Percentiles rank a stretch among this genome's conserved stretches.
Conservation (phyloP, 192 early-diverging fungal genomes). For the Bifiguratus adelaidae region DNA sequence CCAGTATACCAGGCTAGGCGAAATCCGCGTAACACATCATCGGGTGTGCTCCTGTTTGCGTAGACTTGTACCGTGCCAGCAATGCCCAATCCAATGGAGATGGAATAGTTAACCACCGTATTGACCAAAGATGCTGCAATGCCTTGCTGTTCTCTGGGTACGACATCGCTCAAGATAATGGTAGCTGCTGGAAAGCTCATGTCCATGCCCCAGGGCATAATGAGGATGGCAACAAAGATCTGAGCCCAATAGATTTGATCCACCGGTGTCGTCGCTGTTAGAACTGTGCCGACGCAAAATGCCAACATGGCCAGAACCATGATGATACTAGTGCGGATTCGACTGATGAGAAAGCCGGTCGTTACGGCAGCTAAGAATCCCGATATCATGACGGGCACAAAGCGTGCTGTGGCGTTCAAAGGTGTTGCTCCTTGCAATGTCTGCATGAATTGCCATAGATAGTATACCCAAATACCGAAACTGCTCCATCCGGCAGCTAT, state of each 20-base stretch:
- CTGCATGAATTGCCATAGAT: conserved; percentile 4
- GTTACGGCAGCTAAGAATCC: conserved; percentile 2
- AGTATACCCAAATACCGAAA: conserved; percentile 3
- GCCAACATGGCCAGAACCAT: conserved; percentile 1
- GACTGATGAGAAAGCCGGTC: conserved; percentile 2
- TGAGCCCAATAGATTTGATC: conserved; percentile 5
- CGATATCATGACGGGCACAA: conserved; percentile 1
- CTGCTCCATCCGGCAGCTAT: conserved; percentile 4
- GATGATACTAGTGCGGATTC: conserved; percentile 2
- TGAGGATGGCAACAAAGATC: conserved; percentile 1
- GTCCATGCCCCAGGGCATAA: conserved; percentile 4
- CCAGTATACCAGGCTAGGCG: conserved; percentile 4
- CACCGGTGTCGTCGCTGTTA: conserved; percentile 2
- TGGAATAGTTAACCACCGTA: conserved; percentile 3
- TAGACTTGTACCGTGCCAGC: conserved; percentile 1
- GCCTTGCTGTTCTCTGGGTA: conserved; percentile 3
- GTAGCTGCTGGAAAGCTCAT: conserved; percentile 5
- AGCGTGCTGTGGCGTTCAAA: conserved; percentile 4
- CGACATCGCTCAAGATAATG: conserved; percentile 2
- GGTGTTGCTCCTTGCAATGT: conserved; percentile 2
- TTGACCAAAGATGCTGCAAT: conserved; percentile 2
- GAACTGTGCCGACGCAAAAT: conserved; percentile 3
- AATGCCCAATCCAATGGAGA: conserved; percentile 2
- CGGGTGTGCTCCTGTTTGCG: neutral
- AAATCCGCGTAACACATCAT: conserved; percentile 1